phyloP scores from a whole-genome alignment of 2,329 filamentous ascomycete genomes.

The Xylariaceae sp. region DNA sequence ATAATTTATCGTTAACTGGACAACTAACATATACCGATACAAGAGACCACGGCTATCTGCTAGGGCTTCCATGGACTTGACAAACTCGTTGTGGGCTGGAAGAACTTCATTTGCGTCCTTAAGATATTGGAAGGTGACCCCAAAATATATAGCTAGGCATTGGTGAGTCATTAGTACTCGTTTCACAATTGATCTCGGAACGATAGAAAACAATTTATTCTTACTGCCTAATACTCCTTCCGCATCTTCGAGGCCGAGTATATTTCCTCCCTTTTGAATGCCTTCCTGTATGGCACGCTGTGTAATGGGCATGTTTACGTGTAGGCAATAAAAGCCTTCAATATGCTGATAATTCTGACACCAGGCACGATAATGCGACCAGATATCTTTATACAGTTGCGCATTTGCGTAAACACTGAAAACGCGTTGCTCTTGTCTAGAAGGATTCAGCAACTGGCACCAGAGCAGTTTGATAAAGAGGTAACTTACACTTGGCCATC shows the following conservation, averaged over 20 bases:
- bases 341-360: conserved; percentile 10
- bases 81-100: conserved; percentile 14
- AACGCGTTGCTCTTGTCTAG: conserved; percentile 13
- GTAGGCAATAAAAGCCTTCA: conserved; percentile 14
- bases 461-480: no score
- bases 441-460: background rate
- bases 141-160: conserved; percentile 17
- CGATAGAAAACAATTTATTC: background rate
- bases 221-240: conserved; percentile 9
- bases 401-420: conserved; percentile 12
- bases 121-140: conserved; percentile 12
- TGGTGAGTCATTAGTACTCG: background rate
- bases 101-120: conserved; percentile 10
- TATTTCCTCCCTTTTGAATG: conserved; percentile 12
- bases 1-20: no score
- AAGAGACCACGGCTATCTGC: background rate
- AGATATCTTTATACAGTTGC: conserved; percentile 14
- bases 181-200: background rate
- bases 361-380: conserved; percentile 9
- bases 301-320: conserved; percentile 19
- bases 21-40: conserved; percentile 7
- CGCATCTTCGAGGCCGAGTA: conserved; percentile 8
- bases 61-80: conserved; percentile 4
- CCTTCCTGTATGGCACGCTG: conserved; percentile 7
- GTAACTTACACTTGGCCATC: conserved; percentile 12